Percentiles rank a stretch among this genome's conserved stretches.
Conservation (phyloP, 345 rosid genomes). For the Garcia nutans region DNA sequence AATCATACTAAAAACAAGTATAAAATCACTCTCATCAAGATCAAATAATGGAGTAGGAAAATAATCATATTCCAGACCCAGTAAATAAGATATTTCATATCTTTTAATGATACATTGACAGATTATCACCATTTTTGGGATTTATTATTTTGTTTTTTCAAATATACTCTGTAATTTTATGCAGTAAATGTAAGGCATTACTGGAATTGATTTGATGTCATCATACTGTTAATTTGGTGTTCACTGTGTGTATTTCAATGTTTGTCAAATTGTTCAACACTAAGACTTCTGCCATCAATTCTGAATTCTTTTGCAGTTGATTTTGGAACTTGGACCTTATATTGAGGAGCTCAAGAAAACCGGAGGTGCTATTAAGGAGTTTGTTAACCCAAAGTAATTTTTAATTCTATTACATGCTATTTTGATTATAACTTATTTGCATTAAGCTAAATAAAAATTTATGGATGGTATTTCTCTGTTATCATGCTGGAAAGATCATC, state of each 20-base stretch:
- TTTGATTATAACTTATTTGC: slow-evolving; percentile 8
- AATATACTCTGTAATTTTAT: background rate
- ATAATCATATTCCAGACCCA: background rate
- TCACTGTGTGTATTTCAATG: background rate
- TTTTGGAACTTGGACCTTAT: slow-evolving; percentile 79
- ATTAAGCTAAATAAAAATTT: background rate
- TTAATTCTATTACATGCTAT: slow-evolving; percentile 21
- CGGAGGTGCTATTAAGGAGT: slow-evolving; percentile 92
- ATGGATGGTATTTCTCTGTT: background rate
- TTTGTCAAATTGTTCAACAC: slow-evolving; percentile 10
- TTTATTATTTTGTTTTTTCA: background rate
- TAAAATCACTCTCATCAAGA: too few relatives aligned
- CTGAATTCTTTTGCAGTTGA: slow-evolving; percentile 51
- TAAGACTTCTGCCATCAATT: background rate
- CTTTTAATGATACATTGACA: background rate
- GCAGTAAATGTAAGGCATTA: background rate
- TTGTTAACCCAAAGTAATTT: slow-evolving; percentile 92
- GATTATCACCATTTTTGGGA: background rate
- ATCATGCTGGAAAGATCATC: background rate
- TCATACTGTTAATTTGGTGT: background rate
- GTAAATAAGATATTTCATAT: background rate
- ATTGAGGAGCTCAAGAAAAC: slow-evolving; percentile 84
- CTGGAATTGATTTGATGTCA: background rate
- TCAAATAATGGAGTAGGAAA: background rate
- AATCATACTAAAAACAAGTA: too few relatives aligned